These are phyloP conservation scores for Cercophora samala DNA, from an alignment of 495 filamentous ascomycete species.

Conservation along the genomic window DNA sequence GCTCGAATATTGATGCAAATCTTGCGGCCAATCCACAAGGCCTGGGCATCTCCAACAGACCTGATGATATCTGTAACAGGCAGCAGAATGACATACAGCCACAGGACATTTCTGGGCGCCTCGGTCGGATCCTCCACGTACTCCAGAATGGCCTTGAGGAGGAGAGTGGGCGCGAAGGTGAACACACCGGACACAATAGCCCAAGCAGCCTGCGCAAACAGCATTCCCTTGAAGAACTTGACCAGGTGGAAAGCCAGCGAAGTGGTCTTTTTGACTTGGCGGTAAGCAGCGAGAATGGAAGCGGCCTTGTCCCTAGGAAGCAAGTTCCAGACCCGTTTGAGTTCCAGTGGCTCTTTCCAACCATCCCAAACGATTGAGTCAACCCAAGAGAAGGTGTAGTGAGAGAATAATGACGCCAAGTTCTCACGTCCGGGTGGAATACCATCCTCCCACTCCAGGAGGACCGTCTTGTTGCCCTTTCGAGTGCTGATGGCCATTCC, in stretches of 20 bases:
- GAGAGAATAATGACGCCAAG: conserved; percentile 79
- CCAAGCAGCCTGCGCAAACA: conserved; percentile 77
- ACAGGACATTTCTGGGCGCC: conserved; percentile 83
- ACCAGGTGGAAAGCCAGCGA: conserved; percentile 75
- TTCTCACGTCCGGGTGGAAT: conserved; percentile 83
- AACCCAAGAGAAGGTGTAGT: conserved; percentile 87
- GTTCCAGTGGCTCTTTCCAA: conserved; percentile 79
- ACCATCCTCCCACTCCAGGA: conserved; percentile 80
- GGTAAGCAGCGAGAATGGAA: conserved; percentile 71
- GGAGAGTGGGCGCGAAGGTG: conserved; percentile 85
- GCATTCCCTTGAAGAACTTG: conserved; percentile 73
- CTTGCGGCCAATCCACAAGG: conserved; percentile 90
- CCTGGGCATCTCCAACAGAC: conserved; percentile 77
- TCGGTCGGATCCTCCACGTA: conserved; percentile 81
- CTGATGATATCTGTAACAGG: conserved; percentile 74
- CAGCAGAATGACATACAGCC: conserved; percentile 91
- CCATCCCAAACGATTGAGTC: conserved; percentile 86
- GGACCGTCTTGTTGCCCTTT: conserved; percentile 85
- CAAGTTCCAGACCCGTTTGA: conserved; percentile 89
- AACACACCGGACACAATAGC: conserved; percentile 73
- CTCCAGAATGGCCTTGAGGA: conserved; percentile 86
- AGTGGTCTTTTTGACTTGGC: conserved; percentile 79
- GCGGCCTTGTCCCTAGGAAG: conserved; percentile 83
- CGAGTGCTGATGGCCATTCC: conserved; percentile 74
- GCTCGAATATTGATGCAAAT: conserved; percentile 90